Percentiles rank a stretch among this genome's conserved stretches.
Evolutionary conservation across 192 early-diverging fungal genomes (phyloP).

Genomic region (Podila minutissima): DNA sequence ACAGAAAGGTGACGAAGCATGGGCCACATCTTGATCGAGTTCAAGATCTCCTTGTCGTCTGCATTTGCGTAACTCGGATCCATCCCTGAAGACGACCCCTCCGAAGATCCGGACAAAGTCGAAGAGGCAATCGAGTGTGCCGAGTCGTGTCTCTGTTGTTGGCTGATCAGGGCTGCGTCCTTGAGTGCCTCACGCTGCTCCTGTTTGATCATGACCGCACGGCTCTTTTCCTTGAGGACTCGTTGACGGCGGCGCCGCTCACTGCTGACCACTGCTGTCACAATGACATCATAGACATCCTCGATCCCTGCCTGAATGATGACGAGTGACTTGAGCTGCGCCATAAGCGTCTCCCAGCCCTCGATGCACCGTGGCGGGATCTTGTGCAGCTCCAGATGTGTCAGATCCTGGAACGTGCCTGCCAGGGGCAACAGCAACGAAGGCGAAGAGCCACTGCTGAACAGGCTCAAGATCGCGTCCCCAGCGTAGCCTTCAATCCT

Average conservation of each 20-base stretch:
- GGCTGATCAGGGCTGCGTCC: constrained; percentile 18
- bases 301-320: constrained; percentile 55
- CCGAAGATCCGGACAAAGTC: neutral
- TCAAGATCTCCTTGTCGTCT: constrained; percentile 17
- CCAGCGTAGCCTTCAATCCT: constrained; percentile 40
- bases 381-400: constrained; percentile 59
- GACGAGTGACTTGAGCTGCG: constrained; percentile 52
- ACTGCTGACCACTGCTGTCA: constrained; percentile 47
- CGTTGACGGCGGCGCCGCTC: constrained; percentile 36
- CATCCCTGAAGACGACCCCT: neutral
- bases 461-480: constrained; percentile 23
- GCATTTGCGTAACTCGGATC: constrained; percentile 4
- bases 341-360: constrained; percentile 58
- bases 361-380: constrained; percentile 54
- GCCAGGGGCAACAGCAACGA: constrained; percentile 38
- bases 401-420: constrained; percentile 49
- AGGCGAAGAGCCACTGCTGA: constrained; percentile 8
- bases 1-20: constrained; percentile 56
- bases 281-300: constrained; percentile 56
- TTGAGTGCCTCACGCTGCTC: constrained; percentile 48
- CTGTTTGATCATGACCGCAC: constrained; percentile 23
- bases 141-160: constrained; percentile 2
- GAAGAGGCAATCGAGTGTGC: neutral
- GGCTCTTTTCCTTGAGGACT: constrained; percentile 14
- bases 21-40: constrained; percentile 50